A percentile compares a stretch with the other conserved stretches of the same genome.
Evolutionary conservation across 768 basidiomycete species (phyloP).

Genomic region (Russula earlei): DNA sequence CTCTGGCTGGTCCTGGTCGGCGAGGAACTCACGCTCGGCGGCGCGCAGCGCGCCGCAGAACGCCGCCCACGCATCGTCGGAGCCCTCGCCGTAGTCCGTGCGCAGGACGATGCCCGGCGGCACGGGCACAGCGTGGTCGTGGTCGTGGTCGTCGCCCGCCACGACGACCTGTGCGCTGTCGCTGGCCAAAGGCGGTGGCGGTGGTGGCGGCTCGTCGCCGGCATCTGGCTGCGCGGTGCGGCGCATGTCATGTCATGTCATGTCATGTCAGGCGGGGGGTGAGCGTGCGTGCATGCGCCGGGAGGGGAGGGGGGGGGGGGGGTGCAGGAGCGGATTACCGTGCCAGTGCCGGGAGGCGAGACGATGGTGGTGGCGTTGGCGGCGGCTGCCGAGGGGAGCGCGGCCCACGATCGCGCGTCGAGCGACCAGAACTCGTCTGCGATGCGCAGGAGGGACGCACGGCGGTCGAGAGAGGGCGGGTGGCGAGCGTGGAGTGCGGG

Average conservation of each 20-base stretch:
- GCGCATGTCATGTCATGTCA: no score
- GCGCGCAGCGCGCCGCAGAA: slow-evolving; percentile 43
- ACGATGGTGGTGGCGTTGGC: no score
- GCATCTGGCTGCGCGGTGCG: background rate
- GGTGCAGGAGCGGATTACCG: background rate
- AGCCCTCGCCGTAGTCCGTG: slow-evolving; percentile 52
- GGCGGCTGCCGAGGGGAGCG: background rate
- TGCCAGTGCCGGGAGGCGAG: background rate
- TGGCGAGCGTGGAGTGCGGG: background rate
- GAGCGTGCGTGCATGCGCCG: no score
- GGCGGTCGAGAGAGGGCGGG: background rate
- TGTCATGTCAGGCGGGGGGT: no score
- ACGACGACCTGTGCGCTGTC: no score
- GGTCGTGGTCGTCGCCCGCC: background rate
- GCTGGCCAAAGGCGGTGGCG: background rate
- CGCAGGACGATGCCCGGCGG: slow-evolving; percentile 59
- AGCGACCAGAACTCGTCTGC: slow-evolving; percentile 14
- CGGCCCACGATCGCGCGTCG: slow-evolving; percentile 2
- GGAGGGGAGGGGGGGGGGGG: no score
- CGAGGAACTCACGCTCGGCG: slow-evolving; percentile 48
- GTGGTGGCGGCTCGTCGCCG: slow-evolving; percentile 10
- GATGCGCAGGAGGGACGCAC: background rate
- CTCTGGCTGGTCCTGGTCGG: slow-evolving; percentile 11
- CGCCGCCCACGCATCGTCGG: slow-evolving; percentile 50
- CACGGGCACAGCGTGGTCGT: slow-evolving; percentile 31